A percentile compares a stretch with the other conserved stretches of the same genome.
Evolutionary conservation across 177 flowering plant species (phyloP).

Genomic region (Vitis hybrid): DNA sequence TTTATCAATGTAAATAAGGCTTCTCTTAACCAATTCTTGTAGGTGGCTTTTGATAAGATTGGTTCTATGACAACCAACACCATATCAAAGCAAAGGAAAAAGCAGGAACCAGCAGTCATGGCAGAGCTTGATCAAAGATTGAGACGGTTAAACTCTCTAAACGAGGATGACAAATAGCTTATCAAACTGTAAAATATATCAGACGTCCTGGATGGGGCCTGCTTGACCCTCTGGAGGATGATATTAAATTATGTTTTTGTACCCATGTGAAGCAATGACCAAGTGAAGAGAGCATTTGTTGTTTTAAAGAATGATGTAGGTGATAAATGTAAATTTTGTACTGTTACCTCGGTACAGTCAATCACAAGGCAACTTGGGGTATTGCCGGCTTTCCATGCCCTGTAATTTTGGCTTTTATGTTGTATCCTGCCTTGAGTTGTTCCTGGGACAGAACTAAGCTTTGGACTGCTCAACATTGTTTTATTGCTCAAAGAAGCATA

Average conservation of each 20-base stretch:
- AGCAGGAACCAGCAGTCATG: slow-evolving; percentile 96
- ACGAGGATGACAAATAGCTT: slow-evolving; percentile 36
- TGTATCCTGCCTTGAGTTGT: background rate
- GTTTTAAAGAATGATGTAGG: slow-evolving; percentile 11
- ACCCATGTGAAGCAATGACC: background rate
- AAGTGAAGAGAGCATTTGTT: slow-evolving; percentile 4
- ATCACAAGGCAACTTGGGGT: slow-evolving; percentile 4
- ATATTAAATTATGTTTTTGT: background rate
- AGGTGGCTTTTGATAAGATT: slow-evolving; percentile 96
- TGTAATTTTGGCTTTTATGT: slow-evolving; percentile 3
- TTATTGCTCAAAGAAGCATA: too few relatives aligned
- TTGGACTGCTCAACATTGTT: background rate
- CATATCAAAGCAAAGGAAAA: slow-evolving; percentile 92
- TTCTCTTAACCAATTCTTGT: slow-evolving; percentile 14
- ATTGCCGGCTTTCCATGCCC: slow-evolving; percentile 1
- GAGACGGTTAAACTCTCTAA: slow-evolving; percentile 63
- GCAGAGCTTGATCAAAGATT: slow-evolving; percentile 89
- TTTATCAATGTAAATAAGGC: too few relatives aligned
- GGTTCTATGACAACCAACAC: slow-evolving; percentile 84
- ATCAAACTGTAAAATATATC: background rate
- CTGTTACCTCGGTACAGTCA: slow-evolving; percentile 1
- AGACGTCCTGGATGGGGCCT: slow-evolving; percentile 13
- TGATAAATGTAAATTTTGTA: slow-evolving; percentile 18
- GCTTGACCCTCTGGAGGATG: slow-evolving; percentile 7
- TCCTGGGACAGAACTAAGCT: background rate